A percentile compares a stretch with the other conserved stretches of the same genome.
phyloP scores from a whole-genome alignment of 768 basidiomycete species.

The Leccinum variicolor region DNA sequence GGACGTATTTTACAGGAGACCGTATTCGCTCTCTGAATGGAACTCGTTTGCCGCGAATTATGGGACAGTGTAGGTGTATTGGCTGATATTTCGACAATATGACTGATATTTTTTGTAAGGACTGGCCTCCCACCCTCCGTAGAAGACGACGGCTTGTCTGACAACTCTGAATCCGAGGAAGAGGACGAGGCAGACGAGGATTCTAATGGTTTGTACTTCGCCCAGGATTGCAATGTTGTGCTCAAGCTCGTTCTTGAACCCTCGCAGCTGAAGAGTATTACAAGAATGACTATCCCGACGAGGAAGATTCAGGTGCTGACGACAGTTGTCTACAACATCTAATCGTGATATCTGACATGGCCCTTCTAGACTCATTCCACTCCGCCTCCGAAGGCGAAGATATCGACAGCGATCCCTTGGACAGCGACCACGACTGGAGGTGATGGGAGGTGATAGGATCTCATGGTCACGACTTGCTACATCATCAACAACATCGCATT shows the following conservation, averaged over 20 bases:
- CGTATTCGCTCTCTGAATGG: constrained; percentile 57
- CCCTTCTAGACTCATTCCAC: constrained; percentile 52
- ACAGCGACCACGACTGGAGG: constrained; percentile 33
- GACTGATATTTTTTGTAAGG: constrained; percentile 31
- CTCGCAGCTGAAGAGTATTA: constrained; percentile 74
- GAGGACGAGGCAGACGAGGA: constrained; percentile 82
- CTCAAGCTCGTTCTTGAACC: constrained; percentile 1
- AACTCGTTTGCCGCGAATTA: constrained; percentile 52
- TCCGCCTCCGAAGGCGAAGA: constrained; percentile 52
- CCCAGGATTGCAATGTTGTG: neutral
- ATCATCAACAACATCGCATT: constrained; percentile 19
- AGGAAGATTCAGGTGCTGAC: constrained; percentile 45
- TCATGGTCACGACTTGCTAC: neutral
- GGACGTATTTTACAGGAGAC: constrained; percentile 79
- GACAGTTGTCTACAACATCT: constrained; percentile 33
- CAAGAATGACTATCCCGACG: constrained; percentile 83
- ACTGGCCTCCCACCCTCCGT: constrained; percentile 61
- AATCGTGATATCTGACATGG: constrained; percentile 1
- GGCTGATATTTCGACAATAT: neutral
- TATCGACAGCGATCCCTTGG: constrained; percentile 28
- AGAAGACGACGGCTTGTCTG: constrained; percentile 52
- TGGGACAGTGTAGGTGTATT: constrained; percentile 56
- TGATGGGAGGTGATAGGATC: constrained; percentile 12
- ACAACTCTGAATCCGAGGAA: constrained; percentile 60
- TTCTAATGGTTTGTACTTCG: constrained; percentile 59